phyloP scores from a whole-genome alignment of 2,329 filamentous ascomycete genomes.

The Aureobasidium pullulans region DNA sequence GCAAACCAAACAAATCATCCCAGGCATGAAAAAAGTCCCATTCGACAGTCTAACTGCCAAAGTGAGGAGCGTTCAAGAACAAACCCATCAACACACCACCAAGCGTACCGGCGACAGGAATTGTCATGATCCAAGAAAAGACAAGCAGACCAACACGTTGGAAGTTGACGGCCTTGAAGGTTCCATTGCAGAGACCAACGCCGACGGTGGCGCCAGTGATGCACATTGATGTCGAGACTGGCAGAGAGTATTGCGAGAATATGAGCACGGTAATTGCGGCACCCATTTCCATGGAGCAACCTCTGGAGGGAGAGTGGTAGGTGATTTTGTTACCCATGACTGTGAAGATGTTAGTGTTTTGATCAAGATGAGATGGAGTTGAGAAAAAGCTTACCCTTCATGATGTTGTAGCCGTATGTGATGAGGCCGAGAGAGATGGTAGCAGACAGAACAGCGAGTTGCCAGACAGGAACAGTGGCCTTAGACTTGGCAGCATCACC shows the following conservation, averaged over 20 bases:
- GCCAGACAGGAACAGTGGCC: constrained; percentile 64
- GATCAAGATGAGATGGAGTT: background rate
- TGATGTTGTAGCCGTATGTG: constrained; percentile 60
- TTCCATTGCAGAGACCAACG: constrained; percentile 54
- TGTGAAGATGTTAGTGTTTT: background rate
- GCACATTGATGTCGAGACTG: constrained; percentile 59
- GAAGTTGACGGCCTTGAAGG: constrained; percentile 55
- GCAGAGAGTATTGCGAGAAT: constrained; percentile 55
- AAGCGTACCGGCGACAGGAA: constrained; percentile 50
- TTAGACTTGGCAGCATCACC: constrained; percentile 47
- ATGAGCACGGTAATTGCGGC: constrained; percentile 56
- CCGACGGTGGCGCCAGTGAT: constrained; percentile 57
- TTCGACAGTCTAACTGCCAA: background rate
- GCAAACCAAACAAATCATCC: too few relatives aligned
- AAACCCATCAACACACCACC: constrained; percentile 56
- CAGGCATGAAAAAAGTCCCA: too few relatives aligned
- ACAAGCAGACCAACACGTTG: constrained; percentile 55
- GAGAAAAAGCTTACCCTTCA: constrained; percentile 32
- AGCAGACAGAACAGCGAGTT: constrained; percentile 59
- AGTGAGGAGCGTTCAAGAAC: constrained; percentile 53
- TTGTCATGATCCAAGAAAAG: constrained; percentile 54
- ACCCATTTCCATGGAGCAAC: constrained; percentile 55
- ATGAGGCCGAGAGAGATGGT: constrained; percentile 50
- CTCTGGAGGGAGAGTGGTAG: constrained; percentile 50
- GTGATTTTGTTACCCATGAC: constrained; percentile 54